Evolutionary conservation across 2,329 filamentous ascomycete genomes (phyloP), one percentile per base, ranked within the genome.

Genomic region (Thermoascus crustaceus): DNA sequence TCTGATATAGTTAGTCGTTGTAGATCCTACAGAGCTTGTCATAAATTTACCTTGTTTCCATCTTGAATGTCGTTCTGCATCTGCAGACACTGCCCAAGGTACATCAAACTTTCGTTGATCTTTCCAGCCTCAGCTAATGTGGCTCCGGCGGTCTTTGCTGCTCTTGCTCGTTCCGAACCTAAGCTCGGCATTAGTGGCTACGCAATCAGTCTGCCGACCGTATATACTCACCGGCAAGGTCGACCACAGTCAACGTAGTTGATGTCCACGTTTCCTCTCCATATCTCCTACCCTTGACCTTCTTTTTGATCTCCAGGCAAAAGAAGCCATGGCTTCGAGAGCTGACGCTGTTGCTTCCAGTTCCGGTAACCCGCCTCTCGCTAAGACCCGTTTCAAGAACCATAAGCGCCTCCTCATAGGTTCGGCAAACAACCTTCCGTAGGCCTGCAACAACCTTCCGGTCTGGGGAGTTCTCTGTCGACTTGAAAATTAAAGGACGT

Each of bases 31-130:
- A 26, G 5, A 24, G 32, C n/a, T 17, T 3, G 24, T 13, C 13
- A 8, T 3, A 18, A 29, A 51, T 58, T 30, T 69, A 85, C 83
- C 74, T 85, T 89, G 54, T 73, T 77, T 8, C 78, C 80, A 43
- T 72, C 80, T 27, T 80, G 79, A 20, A 80, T 73, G 49, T 89
- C 85, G 40, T 82, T 88, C 58, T 95, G 89, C 72, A 94, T 89
- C 57, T 96, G 89, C 49, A 98, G 73, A 56, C 91, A 98, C 55
- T 96, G 91, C 0, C 91, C 91, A 1, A 98, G 73, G 57, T 95
- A 96, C 91, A 98, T 98, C 54, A 98, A 67, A 54, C 85, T 94
- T 61, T 95, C 88, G 54, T 98, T 98, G 58, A 98, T 98, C 65
- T 96, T 96, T 35, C 91, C 91, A 22, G 89, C 91, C 65, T 98